Conservation (phyloP, 192 early-diverging fungal genomes). For the Podila clonocystis region DNA sequence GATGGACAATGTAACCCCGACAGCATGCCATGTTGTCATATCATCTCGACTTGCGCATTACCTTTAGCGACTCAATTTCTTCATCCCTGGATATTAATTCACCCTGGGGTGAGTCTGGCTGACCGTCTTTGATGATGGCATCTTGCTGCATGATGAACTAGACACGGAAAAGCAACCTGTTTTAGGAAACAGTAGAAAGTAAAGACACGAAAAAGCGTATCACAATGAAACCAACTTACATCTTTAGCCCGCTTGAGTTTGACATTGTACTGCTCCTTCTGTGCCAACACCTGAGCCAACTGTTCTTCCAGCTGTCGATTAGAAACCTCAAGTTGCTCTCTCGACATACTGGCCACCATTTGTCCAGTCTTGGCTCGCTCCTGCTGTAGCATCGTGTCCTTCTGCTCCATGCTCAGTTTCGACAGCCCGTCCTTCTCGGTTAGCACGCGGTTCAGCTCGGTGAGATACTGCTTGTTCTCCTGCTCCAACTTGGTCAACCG, state of each 20-base stretch:
- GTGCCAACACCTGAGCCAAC: conserved; percentile 11
- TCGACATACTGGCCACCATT: conserved; percentile 18
- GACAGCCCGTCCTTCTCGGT: conserved; percentile 68
- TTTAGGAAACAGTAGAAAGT: conserved; percentile 42
- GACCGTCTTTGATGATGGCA: conserved; percentile 44
- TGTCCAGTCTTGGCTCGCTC: conserved; percentile 51
- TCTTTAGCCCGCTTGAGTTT: conserved; percentile 37
- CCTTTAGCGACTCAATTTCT: conserved; percentile 48
- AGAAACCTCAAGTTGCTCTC: conserved; percentile 37
- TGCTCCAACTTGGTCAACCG: conserved; percentile 16
- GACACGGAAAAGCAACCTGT: conserved; percentile 8
- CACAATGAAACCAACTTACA: background rate
- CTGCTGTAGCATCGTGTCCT: conserved; percentile 61
- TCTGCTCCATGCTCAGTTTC: conserved; percentile 57
- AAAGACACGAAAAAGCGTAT: background rate
- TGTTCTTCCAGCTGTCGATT: conserved; percentile 40
- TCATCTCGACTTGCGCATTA: background rate
- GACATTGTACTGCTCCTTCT: conserved; percentile 22
- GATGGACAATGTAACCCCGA: no score
- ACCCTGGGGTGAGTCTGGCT: conserved; percentile 58
- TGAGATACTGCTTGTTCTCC: conserved; percentile 42
- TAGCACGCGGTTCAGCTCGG: conserved; percentile 63
- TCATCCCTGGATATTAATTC: conserved; percentile 54
- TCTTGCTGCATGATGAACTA: conserved; percentile 61
- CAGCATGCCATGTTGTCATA: no score